Conservation (phyloP, 2,329 filamentous ascomycete genomes). For the Zarea fungicola region DNA sequence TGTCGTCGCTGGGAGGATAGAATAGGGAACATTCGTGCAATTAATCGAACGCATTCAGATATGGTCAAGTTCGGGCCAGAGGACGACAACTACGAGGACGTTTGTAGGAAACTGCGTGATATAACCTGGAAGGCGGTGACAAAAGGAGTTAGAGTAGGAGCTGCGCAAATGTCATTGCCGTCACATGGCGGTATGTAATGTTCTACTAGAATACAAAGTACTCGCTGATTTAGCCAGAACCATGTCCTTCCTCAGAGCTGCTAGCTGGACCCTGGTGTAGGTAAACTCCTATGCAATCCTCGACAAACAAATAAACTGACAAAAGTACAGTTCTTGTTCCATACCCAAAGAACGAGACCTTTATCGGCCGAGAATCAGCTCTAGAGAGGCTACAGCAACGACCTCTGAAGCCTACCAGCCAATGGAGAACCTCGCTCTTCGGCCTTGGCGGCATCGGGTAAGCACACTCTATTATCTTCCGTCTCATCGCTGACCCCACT, state of each 20-base stretch:
- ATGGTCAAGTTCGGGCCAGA: no score
- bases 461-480: not conserved
- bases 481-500: not conserved
- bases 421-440: not conserved
- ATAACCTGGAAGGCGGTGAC: no score
- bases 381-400: not conserved
- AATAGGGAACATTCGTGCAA: no score
- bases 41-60: no score
- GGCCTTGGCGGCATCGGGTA: not conserved
- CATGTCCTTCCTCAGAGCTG: slow-evolving; percentile 22
- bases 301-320: not conserved
- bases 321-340: not conserved
- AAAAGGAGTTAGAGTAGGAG: no score
- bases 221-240: slow-evolving; percentile 20
- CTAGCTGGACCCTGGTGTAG: not conserved
- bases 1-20: no score
- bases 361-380: not conserved
- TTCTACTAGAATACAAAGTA: no score
- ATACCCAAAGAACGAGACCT: not conserved
- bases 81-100: no score
- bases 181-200: no score
- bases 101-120: no score
- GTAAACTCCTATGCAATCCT: not conserved
- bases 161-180: no score
- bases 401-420: not conserved